Percentiles rank a stretch among this genome's conserved stretches.
Conservation (phyloP, 2,329 filamentous ascomycete genomes). For the Trichoderma sp. region DNA sequence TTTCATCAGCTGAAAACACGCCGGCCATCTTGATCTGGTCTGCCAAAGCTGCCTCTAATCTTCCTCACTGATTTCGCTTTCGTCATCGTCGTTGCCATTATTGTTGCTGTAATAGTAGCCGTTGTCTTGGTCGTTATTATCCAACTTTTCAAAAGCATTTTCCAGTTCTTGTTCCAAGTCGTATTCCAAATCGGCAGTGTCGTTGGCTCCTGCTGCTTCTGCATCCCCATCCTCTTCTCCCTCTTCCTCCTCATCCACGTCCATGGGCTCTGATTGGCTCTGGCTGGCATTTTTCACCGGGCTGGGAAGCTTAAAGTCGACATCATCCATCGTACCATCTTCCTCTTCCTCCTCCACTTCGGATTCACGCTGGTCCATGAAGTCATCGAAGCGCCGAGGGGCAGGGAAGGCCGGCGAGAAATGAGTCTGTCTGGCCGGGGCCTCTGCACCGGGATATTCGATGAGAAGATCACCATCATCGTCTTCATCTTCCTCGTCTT, state of each 20-base stretch:
- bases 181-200: conserved; percentile 32
- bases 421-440: conserved; percentile 35
- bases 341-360: conserved; percentile 44
- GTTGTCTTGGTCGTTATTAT: conserved; percentile 47
- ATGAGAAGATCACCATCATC: conserved; percentile 57
- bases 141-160: conserved; percentile 50
- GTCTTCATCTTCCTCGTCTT: conserved; percentile 54
- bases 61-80: conserved; percentile 66
- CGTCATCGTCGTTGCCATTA: conserved; percentile 45
- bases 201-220: conserved; percentile 24
- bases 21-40: background rate
- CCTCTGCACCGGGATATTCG: conserved; percentile 56
- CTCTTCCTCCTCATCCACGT: conserved; percentile 30
- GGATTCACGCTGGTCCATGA: conserved; percentile 46
- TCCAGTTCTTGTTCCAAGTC: conserved; percentile 53
- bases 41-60: conserved; percentile 40
- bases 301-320: conserved; percentile 53
- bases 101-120: background rate
- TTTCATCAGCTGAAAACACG: background rate
- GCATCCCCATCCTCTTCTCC: conserved; percentile 23
- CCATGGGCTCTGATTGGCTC: conserved; percentile 30
- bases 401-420: conserved; percentile 50
- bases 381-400: conserved; percentile 52
- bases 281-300: conserved; percentile 43
- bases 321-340: conserved; percentile 48